Conservation (phyloP, 331 rosid species). For the Pyrus hybrid region DNA sequence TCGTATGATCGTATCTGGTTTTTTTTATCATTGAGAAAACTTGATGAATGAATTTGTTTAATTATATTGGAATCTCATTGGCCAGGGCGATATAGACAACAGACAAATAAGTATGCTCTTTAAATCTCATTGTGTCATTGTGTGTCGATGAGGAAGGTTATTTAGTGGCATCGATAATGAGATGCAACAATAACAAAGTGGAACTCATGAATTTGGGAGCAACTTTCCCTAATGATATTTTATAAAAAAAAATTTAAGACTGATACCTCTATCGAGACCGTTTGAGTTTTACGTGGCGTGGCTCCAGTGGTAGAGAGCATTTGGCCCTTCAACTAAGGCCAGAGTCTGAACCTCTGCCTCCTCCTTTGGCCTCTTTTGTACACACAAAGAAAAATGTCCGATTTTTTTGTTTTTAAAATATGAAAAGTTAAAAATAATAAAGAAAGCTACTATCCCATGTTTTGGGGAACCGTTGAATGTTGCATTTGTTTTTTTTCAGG, state of each 20-base stretch:
- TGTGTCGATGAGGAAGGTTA: no score
- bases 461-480: background rate
- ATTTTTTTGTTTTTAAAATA: background rate
- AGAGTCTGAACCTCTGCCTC: background rate
- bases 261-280: background rate
- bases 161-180: background rate
- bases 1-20: background rate
- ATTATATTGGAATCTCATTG: background rate
- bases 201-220: background rate
- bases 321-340: background rate
- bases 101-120: background rate
- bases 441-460: background rate
- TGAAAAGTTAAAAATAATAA: background rate
- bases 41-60: background rate
- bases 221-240: background rate
- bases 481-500: background rate
- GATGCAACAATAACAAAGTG: background rate
- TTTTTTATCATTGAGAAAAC: background rate
- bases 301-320: background rate
- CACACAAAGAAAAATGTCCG: background rate
- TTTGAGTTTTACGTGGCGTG: background rate
- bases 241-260: background rate
- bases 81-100: background rate
- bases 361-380: background rate
- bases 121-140: background rate